phyloP scores from a whole-genome alignment of 371 early-diverging fungal genomes.

The Nematocida major region DNA sequence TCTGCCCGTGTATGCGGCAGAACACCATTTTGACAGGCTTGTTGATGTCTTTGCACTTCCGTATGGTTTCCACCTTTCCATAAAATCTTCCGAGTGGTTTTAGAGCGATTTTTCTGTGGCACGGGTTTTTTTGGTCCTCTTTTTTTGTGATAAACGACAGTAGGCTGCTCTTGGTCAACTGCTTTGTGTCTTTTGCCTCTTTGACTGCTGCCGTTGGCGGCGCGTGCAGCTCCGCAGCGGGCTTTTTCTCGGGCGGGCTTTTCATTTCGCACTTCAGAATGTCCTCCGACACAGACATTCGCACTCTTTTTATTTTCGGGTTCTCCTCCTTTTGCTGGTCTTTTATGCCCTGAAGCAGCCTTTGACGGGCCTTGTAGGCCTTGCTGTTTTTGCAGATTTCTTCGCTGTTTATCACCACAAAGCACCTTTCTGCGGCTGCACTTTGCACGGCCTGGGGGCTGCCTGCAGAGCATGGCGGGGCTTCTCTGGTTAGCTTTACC shows the following conservation, averaged over 20 bases:
- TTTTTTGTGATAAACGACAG: slow-evolving; percentile 2
- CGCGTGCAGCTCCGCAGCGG: not conserved
- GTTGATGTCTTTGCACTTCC: slow-evolving; percentile 10
- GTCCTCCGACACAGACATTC: slow-evolving; percentile 8
- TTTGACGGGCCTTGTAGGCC: not conserved
- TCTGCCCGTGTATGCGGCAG: slow-evolving; percentile 35
- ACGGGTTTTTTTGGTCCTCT: not conserved
- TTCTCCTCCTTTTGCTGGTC: not conserved
- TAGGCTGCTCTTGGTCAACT: not conserved
- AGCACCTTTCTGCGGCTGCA: not conserved
- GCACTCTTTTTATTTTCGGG: not conserved
- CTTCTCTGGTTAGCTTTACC: not conserved
- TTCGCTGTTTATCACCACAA: slow-evolving; percentile 10
- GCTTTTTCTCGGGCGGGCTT: not conserved
- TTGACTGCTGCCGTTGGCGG: not conserved
- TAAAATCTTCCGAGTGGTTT: slow-evolving; percentile 8
- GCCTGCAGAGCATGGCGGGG: too few species aligned
- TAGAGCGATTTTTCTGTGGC: not conserved
- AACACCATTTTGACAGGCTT: slow-evolving; percentile 42
- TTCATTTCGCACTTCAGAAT: not conserved
- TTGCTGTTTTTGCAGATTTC: not conserved
- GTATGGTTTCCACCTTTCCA: not conserved
- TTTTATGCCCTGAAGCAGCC: not conserved
- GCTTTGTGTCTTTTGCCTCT: not conserved
- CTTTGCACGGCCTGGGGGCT: too few species aligned